Base-by-base conservation (phyloP, 805 yeast species). In the Starmera dryadoides region DNA sequence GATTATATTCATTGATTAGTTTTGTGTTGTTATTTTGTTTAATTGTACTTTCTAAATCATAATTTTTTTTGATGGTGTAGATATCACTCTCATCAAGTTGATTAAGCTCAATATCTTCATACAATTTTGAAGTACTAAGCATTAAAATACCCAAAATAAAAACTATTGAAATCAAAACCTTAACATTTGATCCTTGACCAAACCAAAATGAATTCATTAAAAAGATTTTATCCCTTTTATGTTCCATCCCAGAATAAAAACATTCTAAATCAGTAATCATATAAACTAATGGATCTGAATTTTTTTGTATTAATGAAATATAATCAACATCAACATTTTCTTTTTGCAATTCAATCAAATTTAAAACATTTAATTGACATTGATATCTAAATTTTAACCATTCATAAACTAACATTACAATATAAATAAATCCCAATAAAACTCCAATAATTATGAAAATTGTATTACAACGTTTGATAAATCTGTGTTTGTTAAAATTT, bases 381-480 rank as follows among this genome's bases (percentile, higher is more conserved):
- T 41, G 37, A 28, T 34, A 41, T 35, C 37, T 38, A 19, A 41
- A 41, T n/a, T 29, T 41, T 31, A 41, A 38, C 31, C 39, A 41
- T 29, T 38, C 33, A 38, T 38, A 37, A 2, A 37, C n/a, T 4
- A 37, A 14, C 4, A 41, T 25, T 6, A 37, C 11, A 4, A 41
- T 15, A 12, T 41, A 41, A 11, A 28, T 20, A 10, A 37, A 11
- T 2, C 21, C 25, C 3, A 28, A 12, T 10, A 30, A 15, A 2
- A 34, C 20, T 3, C 37, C 43, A 33, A 37, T 16, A 3, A 15
- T 22, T 9, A 34, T 31, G 8, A 41, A n/a, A n/a, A 21, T n/a
- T 19, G 22, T 21, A 25, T 32, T 21, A 6, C 19, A 32, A 18
- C 35, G 15, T n/a, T 31, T 18, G 2, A 11, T 30, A 16, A 19